phyloP scores from a whole-genome alignment of 129 eudicot species.

The Erigeron canadensis region DNA sequence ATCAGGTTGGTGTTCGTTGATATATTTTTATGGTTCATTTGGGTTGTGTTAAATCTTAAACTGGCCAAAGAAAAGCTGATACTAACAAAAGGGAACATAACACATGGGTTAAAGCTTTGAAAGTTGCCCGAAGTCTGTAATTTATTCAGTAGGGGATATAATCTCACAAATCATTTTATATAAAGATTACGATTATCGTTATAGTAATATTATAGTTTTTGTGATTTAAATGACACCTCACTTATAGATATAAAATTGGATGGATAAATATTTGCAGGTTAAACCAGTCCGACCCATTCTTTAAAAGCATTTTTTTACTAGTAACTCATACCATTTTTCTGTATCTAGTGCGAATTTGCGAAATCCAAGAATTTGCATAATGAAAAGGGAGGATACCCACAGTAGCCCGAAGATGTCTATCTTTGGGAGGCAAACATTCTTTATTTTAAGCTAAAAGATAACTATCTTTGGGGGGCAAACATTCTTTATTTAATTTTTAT shows the following conservation, averaged over 20 bases:
- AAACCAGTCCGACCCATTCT: background rate
- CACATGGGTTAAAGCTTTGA: background rate
- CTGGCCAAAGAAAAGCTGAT: background rate
- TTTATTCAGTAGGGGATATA: background rate
- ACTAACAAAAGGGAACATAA: background rate
- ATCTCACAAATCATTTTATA: background rate
- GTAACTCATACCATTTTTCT: background rate
- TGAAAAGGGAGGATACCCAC: background rate
- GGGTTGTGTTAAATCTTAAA: background rate
- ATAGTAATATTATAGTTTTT: background rate
- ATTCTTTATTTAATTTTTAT: background rate
- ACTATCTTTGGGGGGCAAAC: background rate
- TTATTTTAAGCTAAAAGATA: background rate
- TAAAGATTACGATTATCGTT: background rate
- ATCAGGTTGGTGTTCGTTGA: constrained; percentile 55
- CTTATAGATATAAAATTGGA: background rate
- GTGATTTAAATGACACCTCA: background rate
- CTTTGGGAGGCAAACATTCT: background rate
- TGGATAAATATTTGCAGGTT: background rate
- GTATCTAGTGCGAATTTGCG: background rate
- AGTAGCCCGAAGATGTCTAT: too few species aligned
- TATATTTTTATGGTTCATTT: constrained; percentile 16
- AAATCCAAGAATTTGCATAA: background rate
- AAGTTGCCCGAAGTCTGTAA: background rate
- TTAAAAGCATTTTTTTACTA: background rate